Percentiles rank a stretch among this genome's conserved stretches.
Evolutionary conservation across 331 rosid species (phyloP).

Genomic region (Quercus lobata): DNA sequence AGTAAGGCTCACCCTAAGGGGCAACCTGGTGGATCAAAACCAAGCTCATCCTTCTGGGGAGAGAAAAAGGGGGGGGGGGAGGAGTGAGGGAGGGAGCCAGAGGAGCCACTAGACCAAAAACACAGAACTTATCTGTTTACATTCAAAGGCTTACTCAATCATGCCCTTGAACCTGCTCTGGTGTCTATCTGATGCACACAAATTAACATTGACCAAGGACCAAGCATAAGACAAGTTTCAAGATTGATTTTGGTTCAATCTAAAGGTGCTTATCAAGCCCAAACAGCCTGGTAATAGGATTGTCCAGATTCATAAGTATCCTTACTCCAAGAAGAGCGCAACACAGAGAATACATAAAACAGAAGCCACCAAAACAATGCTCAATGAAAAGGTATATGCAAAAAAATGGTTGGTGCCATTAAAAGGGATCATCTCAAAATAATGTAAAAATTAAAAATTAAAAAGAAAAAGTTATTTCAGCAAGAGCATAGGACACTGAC

Average conservation of each 20-base stretch:
- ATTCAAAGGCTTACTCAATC: too few species aligned
- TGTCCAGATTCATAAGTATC: neutral
- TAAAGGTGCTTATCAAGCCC: neutral
- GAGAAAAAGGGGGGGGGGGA: too few species aligned
- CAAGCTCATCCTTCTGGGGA: too few species aligned
- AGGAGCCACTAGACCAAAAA: too few species aligned
- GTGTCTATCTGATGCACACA: too few species aligned
- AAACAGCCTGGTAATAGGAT: neutral
- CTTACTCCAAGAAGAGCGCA: neutral
- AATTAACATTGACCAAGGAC: neutral
- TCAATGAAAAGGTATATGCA: neutral
- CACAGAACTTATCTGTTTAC: too few species aligned
- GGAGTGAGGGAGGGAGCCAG: too few species aligned
- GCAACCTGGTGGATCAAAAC: too few species aligned
- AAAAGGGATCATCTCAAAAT: neutral
- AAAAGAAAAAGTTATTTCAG: neutral
- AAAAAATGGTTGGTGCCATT: neutral
- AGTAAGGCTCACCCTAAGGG: too few species aligned
- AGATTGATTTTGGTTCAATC: neutral
- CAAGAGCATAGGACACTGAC: neutral
- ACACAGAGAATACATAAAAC: neutral
- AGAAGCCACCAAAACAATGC: neutral
- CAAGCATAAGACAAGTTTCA: neutral
- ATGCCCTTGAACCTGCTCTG: too few species aligned
- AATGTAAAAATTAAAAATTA: neutral